Evolutionary conservation across 1,284 basidiomycete species (phyloP), one percentile per base, ranked within the genome.

Genomic region (Ustilago cynodontis): DNA sequence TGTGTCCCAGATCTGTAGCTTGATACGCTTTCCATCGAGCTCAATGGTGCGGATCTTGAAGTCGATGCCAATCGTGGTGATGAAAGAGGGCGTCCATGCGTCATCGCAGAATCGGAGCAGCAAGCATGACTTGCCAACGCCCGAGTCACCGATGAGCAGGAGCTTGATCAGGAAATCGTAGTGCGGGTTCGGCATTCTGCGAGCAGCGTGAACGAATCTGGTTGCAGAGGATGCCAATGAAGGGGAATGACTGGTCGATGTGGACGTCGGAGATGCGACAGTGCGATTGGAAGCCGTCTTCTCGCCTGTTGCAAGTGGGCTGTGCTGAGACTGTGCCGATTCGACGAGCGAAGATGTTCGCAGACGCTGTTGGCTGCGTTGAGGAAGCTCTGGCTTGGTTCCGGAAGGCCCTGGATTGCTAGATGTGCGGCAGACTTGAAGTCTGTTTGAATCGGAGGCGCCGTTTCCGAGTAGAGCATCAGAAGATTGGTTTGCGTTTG

Each of bases 61-160:
- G 77, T 85, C 85, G 33, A 86, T 86, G 39, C 95, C 97, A 87
- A 99, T 99, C 57, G 96, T 99, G 56, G 96, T 99, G 88, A 99
- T 99, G 89, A 99, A 99, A 45, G 94, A 96, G 31, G 96, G 96
- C 37, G 97, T 99, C 96, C 96, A 99, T 77, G 96, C 94, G 87
- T 99, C 97, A 88, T 99, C 97, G 87, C 96, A 99, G 91, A 99
- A 99, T 77, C 97, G 93, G 68, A 99, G 91, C 65, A 99, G 90
- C 18, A 99, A 90, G 89, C 97, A 99, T 57, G 96, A 99, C 89
- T 99, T 99, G 80, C 97, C 97, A 81, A 99, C 87, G 62, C 87
- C 87, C 80, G 77, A 52, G 54, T 71, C 74, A 39, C 82, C 82
- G 51, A 84, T 84, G 26, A 84, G 77, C 49, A 84, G 66, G 3